Conservation (phyloP, 257 asterid genomes). For the Penstemon newberryi region DNA sequence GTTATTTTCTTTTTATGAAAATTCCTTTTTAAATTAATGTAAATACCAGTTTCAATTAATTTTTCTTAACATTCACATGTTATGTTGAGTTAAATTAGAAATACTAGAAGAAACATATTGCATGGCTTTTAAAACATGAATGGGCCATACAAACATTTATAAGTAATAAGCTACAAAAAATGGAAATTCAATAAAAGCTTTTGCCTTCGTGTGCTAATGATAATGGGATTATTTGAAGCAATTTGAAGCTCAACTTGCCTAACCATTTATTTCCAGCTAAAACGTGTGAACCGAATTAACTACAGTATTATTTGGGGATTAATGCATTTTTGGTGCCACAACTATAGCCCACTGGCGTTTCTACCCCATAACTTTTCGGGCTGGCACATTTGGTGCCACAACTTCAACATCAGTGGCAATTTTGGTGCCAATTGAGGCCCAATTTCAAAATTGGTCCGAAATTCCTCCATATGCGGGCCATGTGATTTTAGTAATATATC, state of each 20-base stretch:
- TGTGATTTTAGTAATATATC: too few species aligned
- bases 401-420: too few species aligned
- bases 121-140: background rate
- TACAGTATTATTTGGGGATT: too few species aligned
- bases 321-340: too few species aligned
- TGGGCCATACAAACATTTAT: background rate
- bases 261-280: constrained; percentile 11
- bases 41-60: background rate
- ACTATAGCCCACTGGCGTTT: too few species aligned
- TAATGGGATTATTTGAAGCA: constrained; percentile 12
- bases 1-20: background rate
- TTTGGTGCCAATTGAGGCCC: too few species aligned
- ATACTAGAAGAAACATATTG: background rate
- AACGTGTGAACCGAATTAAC: background rate
- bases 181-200: background rate
- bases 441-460: too few species aligned
- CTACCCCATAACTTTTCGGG: too few species aligned
- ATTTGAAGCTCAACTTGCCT: constrained; percentile 14
- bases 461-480: too few species aligned
- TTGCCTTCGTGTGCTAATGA: background rate
- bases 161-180: background rate
- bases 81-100: background rate
- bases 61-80: background rate
- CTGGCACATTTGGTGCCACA: too few species aligned
- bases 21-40: background rate